These are phyloP conservation scores for Escovopsis weberi DNA, from an alignment of 2,329 filamentous ascomycete species.

Conservation along the genomic window DNA sequence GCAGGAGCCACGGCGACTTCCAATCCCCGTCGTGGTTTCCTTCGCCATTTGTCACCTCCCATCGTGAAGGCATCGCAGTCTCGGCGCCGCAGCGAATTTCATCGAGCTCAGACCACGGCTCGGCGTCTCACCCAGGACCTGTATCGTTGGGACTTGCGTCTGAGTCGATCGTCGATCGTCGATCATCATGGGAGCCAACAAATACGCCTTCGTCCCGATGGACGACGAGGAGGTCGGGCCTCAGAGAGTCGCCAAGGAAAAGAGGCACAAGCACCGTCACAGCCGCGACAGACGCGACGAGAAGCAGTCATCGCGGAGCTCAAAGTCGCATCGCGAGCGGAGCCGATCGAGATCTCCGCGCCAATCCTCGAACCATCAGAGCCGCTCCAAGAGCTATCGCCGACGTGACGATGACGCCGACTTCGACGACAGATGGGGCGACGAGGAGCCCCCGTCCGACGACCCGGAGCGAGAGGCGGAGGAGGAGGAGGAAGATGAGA, in stretches of 20 bases:
- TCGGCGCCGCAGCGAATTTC: not conserved
- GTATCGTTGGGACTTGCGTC: not conserved
- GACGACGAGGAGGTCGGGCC: slow-evolving; percentile 46
- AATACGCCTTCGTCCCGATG: slow-evolving; percentile 55
- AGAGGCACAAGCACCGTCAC: slow-evolving; percentile 26
- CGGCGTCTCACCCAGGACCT: not conserved
- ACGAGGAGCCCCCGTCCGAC: slow-evolving; percentile 47
- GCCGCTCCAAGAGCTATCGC: slow-evolving; percentile 27
- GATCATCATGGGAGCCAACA: slow-evolving; percentile 36
- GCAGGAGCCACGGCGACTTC: not conserved
- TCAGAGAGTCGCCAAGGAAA: slow-evolving; percentile 35
- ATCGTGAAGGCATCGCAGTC: not conserved
- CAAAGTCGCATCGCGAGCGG: slow-evolving; percentile 15
- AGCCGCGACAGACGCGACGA: slow-evolving; percentile 11
- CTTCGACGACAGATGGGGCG: slow-evolving; percentile 69
- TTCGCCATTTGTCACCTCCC: too few relatives aligned
- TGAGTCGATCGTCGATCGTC: not conserved
- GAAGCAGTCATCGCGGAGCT: slow-evolving; percentile 13
- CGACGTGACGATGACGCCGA: slow-evolving; percentile 31
- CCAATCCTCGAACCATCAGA: slow-evolving; percentile 7
- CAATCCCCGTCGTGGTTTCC: not conserved
- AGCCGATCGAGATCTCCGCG: slow-evolving; percentile 21
- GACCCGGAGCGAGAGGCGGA: slow-evolving; percentile 26
- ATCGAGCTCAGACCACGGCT: too few relatives aligned
- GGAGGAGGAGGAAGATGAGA: slow-evolving; percentile 22